Conservation (phyloP, 2,329 filamentous ascomycete species). For the Periconia sp. region DNA sequence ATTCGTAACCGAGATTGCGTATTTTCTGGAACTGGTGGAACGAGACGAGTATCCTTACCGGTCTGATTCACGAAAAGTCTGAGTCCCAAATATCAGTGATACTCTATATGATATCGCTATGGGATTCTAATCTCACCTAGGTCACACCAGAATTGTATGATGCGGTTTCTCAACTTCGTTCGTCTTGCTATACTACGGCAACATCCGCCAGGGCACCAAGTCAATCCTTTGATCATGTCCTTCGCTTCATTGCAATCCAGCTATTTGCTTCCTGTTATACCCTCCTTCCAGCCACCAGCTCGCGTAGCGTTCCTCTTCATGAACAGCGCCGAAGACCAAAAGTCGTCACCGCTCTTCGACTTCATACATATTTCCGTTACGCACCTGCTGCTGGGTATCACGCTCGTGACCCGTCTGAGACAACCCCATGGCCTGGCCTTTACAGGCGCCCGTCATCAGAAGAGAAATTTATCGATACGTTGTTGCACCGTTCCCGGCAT, state of each 20-base stretch:
- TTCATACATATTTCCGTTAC: conserved; percentile 20
- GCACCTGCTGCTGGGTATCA: conserved; percentile 30
- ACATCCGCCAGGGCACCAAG: background rate
- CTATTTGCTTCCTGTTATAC: conserved; percentile 30
- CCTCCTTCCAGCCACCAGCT: conserved; percentile 11
- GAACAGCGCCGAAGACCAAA: conserved; percentile 8
- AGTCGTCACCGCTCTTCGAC: conserved; percentile 16
- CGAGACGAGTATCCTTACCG: conserved; percentile 10
- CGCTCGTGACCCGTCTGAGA: conserved; percentile 24
- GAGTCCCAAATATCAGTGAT: background rate
- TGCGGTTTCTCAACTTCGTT: conserved; percentile 6
- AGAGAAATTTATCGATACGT: conserved; percentile 15
- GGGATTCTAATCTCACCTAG: conserved; percentile 8
- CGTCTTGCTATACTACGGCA: background rate
- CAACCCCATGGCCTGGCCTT: conserved; percentile 20
- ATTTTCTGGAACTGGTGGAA: conserved; percentile 18
- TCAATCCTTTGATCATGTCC: conserved; percentile 11
- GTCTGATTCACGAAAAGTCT: conserved; percentile 3
- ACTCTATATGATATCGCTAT: background rate
- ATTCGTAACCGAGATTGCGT: conserved; percentile 19
- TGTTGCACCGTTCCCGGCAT: conserved; percentile 1
- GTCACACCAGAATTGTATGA: conserved; percentile 4
- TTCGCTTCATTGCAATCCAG: conserved; percentile 24
- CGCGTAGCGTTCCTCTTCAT: conserved; percentile 12
- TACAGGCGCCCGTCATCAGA: conserved; percentile 19